phyloP scores from a whole-genome alignment of 2,329 filamentous ascomycete genomes.

The Leptographium flavum region DNA sequence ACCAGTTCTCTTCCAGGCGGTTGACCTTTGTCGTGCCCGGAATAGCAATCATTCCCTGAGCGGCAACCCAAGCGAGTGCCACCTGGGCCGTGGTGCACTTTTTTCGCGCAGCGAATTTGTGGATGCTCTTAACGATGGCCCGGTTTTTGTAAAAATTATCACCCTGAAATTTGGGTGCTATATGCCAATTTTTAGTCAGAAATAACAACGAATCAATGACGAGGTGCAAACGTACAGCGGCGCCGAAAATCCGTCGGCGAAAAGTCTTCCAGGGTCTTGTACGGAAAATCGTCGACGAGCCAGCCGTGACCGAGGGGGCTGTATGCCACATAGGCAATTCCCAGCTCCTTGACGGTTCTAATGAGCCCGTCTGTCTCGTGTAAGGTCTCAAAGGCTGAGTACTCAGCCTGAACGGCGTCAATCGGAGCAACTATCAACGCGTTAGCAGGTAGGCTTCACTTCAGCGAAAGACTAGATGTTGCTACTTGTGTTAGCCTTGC shows the following conservation, averaged over 20 bases:
- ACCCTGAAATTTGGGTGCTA: conserved; percentile 3
- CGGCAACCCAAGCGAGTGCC: conserved; percentile 2
- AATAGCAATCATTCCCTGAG: conserved; percentile 6
- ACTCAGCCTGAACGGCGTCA: conserved; percentile 34
- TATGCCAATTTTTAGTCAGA: no score
- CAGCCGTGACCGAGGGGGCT: conserved; percentile 45
- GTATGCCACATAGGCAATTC: conserved; percentile 41
- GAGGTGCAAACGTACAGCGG: no score
- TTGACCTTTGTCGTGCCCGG: conserved; percentile 8
- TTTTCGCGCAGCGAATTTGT: not conserved
- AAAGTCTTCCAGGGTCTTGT: conserved; percentile 7
- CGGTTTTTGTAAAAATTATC: conserved; percentile 7
- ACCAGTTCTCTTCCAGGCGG: conserved; percentile 14
- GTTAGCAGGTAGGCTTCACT: not conserved
- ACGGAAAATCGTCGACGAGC: conserved; percentile 19
- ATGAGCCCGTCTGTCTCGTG: conserved; percentile 30
- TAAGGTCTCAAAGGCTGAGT: conserved; percentile 26
- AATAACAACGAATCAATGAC: no score
- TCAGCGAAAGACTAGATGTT: conserved; percentile 7
- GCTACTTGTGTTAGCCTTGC: conserved; percentile 12
- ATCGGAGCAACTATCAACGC: conserved; percentile 31
- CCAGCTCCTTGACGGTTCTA: conserved; percentile 26
- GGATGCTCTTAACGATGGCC: conserved; percentile 6
- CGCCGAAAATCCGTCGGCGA: conserved; percentile 15
- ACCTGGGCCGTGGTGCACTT: conserved; percentile 1